Evolutionary conservation across 805 yeast genomes (phyloP).

Genomic region (Danielia reshetovae): DNA sequence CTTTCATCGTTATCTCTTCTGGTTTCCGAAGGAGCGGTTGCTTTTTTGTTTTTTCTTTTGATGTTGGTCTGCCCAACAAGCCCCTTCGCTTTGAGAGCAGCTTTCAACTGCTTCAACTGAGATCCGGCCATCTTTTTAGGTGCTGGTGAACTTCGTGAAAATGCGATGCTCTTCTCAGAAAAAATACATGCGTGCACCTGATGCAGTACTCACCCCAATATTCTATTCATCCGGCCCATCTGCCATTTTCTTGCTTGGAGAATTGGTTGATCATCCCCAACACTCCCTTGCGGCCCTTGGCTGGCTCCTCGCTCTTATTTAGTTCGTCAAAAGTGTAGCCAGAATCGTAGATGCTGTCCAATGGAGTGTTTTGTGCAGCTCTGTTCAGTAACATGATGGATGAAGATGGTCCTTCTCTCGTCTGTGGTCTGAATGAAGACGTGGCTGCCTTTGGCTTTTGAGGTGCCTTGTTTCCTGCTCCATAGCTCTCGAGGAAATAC

Average conservation of each 20-base stretch:
- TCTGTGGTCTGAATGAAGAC: background rate
- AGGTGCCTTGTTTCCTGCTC: background rate
- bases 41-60: conserved; percentile 51
- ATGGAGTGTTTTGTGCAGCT: background rate
- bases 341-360: conserved; percentile 20
- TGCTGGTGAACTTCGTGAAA: conserved; percentile 3
- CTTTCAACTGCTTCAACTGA: conserved; percentile 79
- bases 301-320: conserved; percentile 31
- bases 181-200: background rate
- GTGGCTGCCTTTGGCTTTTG: conserved; percentile 2
- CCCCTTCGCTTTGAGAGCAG: conserved; percentile 71
- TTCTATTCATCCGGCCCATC: conserved; percentile 8
- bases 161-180: conserved; percentile 7
- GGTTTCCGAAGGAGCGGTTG: conserved; percentile 51
- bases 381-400: conserved; percentile 11
- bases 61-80: conserved; percentile 80
- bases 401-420: conserved; percentile 13
- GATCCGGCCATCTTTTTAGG: conserved; percentile 67
- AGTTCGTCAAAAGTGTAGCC: conserved; percentile 28
- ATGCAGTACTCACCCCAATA: conserved; percentile 1
- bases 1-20: conserved; percentile 63
- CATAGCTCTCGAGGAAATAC: conserved; percentile 84
- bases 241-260: conserved; percentile 48
- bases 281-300: conserved; percentile 49
- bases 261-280: conserved; percentile 78